A percentile compares a stretch with the other conserved stretches of the same genome.
Conservation (phyloP, 805 yeast genomes). For the Ogataea saltuana region DNA sequence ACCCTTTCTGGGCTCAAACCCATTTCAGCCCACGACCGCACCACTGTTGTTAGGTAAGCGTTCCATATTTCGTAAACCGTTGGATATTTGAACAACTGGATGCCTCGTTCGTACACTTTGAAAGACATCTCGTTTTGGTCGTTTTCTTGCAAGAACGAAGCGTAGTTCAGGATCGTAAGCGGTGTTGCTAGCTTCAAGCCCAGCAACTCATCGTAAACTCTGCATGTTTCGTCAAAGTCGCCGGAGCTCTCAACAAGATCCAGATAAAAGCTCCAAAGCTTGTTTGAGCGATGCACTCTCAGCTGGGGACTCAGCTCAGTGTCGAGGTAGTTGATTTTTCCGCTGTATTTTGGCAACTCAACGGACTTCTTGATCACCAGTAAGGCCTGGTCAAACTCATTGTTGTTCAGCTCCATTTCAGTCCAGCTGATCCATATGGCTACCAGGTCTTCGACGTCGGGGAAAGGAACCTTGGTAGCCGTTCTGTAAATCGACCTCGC, state of each 20-base stretch:
- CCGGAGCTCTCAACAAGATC: constrained; percentile 65
- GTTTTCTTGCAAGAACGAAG: constrained; percentile 54
- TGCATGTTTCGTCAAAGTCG: constrained; percentile 41
- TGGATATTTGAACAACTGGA: constrained; percentile 60
- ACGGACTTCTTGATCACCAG: constrained; percentile 38
- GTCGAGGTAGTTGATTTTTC: constrained; percentile 39
- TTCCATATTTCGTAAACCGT: constrained; percentile 71
- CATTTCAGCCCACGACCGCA: constrained; percentile 35
- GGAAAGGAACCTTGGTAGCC: constrained; percentile 71
- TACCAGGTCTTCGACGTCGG: constrained; percentile 61
- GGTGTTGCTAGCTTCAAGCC: constrained; percentile 70
- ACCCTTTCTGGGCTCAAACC: constrained; percentile 50
- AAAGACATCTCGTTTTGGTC: constrained; percentile 50
- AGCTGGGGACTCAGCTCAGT: constrained; percentile 51
- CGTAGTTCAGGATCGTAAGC: constrained; percentile 62
- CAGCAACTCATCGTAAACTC: constrained; percentile 54
- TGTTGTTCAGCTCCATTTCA: constrained; percentile 56
- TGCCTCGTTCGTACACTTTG: constrained; percentile 66
- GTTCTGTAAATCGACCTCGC: constrained; percentile 65
- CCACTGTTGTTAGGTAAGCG: constrained; percentile 56
- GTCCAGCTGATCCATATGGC: constrained; percentile 77
- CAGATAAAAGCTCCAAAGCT: constrained; percentile 72
- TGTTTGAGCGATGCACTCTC: constrained; percentile 57
- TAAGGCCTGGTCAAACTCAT: constrained; percentile 43
- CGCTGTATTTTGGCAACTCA: constrained; percentile 23